These are phyloP conservation scores for Phytophthora aleatoria DNA, from an alignment of 352 stramenopile genomes.

Conservation along the genomic window DNA sequence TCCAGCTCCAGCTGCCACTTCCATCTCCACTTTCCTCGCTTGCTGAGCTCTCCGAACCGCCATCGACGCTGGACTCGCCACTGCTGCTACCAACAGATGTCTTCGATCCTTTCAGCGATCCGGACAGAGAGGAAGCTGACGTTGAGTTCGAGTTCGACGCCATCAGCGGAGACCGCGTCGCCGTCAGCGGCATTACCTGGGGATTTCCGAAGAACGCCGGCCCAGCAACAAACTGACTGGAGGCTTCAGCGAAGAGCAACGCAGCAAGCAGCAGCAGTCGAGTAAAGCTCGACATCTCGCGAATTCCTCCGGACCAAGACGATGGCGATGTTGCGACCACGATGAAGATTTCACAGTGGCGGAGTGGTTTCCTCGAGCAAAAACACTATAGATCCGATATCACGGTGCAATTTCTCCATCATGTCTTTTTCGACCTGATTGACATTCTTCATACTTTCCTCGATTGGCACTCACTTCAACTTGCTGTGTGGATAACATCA, in stretches of 20 bases:
- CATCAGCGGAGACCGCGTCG: constrained; percentile 7
- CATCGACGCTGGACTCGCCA: constrained; percentile 2
- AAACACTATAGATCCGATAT: constrained; percentile 13
- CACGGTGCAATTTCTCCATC: constrained; percentile 4
- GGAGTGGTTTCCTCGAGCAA: constrained; percentile 1
- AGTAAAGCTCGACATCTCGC: constrained; percentile 1
- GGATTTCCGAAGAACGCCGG: constrained; percentile 12
- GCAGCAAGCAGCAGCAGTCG: constrained; percentile 17
- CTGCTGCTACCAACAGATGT: neutral
- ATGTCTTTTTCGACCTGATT: neutral
- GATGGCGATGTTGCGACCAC: constrained; percentile 9
- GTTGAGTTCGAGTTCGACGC: constrained; percentile 7
- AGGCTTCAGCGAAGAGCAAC: neutral
- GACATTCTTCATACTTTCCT: neutral
- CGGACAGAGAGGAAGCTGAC: constrained; percentile 10
- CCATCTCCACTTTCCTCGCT: constrained; percentile 20
- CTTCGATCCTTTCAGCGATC: constrained; percentile 21
- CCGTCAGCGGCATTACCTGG: constrained; percentile 3
- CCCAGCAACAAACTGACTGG: constrained; percentile 13
- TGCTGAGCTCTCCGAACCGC: constrained; percentile 4
- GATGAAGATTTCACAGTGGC: constrained; percentile 18
- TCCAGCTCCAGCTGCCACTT: constrained; percentile 27
- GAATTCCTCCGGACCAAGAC: neutral
- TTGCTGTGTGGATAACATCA: constrained; percentile 1
- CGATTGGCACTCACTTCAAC: constrained; percentile 10